phyloP scores from a whole-genome alignment of 2,329 filamentous ascomycete genomes.

The Ophiocordyceps camponoti-floridani region DNA sequence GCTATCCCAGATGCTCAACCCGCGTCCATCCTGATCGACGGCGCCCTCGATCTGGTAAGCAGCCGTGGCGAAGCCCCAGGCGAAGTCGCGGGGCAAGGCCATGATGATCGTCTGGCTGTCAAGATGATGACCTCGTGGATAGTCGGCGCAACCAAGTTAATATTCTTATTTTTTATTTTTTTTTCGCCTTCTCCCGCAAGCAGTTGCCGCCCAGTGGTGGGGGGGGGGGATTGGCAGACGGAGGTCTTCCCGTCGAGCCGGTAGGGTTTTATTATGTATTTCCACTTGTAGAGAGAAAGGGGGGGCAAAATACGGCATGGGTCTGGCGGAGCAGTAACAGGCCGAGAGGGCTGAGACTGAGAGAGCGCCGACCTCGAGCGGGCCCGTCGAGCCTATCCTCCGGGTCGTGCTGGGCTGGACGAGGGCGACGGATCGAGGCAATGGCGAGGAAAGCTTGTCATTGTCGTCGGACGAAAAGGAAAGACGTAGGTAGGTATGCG shows the following conservation, averaged over 20 bases:
- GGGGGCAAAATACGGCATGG: not conserved
- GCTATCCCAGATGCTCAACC: slow-evolving; percentile 23
- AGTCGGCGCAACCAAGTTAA: not conserved
- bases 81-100: slow-evolving; percentile 50
- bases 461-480: too few relatives aligned
- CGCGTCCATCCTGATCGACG: slow-evolving; percentile 20
- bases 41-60: slow-evolving; percentile 30
- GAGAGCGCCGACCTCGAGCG: not conserved
- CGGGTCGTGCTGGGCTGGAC: not conserved
- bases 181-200: not conserved
- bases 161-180: not conserved
- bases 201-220: not conserved
- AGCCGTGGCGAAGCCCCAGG: slow-evolving; percentile 68
- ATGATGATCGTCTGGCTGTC: slow-evolving; percentile 12
- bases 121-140: not conserved
- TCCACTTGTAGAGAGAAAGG: too few relatives aligned
- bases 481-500: too few relatives aligned
- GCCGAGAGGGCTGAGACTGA: not conserved
- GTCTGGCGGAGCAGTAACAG: not conserved
- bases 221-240: not conserved
- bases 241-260: not conserved
- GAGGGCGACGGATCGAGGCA: not conserved
- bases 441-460: not conserved
- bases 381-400: not conserved
- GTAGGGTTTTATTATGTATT: too few relatives aligned